Conservation (phyloP, 73 alveolate species). For the Tetrahymena thermophila region DNA sequence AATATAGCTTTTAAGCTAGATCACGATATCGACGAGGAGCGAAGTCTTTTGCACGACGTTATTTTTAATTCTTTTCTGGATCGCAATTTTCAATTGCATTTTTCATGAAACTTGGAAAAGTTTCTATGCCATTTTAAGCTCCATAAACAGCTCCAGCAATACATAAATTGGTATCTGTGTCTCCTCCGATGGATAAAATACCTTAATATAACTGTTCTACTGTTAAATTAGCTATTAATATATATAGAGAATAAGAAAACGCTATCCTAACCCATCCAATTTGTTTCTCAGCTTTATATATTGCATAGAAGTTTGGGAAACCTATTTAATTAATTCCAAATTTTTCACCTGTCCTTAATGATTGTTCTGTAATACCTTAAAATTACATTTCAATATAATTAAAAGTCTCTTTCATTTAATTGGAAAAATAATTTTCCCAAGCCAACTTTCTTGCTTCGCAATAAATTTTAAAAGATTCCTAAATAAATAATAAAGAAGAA, state of each 20-base stretch:
- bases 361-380: background rate
- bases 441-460: background rate
- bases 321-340: background rate
- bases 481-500: background rate
- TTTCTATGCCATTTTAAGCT: background rate
- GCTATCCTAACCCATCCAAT: background rate
- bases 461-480: background rate
- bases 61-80: background rate
- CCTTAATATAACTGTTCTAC: background rate
- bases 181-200: background rate
- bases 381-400: background rate
- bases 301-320: background rate
- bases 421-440: background rate
- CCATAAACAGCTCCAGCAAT: background rate
- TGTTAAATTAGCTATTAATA: background rate
- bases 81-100: background rate
- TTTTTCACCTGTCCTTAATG: background rate
- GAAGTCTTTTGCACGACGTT: background rate
- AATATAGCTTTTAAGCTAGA: background rate
- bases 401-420: background rate
- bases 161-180: background rate
- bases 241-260: background rate
- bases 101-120: background rate
- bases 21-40: background rate
- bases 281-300: background rate